phyloP scores from a whole-genome alignment of 805 yeast species.

The Sungouiozyma ichnusensis region DNA sequence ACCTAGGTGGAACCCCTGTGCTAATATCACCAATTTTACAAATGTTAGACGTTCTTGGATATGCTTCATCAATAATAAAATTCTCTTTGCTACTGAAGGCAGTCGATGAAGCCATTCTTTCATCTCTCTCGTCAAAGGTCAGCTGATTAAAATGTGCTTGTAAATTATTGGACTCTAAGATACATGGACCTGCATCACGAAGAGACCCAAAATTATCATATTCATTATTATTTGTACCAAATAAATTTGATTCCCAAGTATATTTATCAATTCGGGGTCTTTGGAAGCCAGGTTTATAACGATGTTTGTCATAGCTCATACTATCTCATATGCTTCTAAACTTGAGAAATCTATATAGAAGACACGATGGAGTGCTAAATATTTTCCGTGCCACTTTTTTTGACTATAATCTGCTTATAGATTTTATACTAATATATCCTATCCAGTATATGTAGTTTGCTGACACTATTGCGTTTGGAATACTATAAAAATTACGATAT shows the following conservation, averaged over 20 bases:
- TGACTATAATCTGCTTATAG: too few species aligned
- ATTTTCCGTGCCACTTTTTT: too few species aligned
- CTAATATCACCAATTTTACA: background rate
- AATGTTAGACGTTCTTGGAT: background rate
- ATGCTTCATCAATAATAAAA: background rate
- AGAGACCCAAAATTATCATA: background rate
- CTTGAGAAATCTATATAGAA: too few species aligned
- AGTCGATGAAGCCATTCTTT: too few species aligned
- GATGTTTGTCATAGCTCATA: background rate
- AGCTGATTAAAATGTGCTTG: background rate
- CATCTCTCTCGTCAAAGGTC: background rate
- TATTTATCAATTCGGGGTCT: background rate
- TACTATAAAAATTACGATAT: too few species aligned
- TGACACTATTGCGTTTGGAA: too few species aligned
- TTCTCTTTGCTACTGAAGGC: background rate
- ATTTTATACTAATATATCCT: too few species aligned
- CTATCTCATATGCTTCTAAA: background rate
- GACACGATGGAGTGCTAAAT: too few species aligned
- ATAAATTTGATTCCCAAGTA: background rate
- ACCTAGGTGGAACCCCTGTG: background rate
- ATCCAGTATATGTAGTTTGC: too few species aligned
- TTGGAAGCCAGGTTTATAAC: background rate
- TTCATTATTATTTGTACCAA: background rate
- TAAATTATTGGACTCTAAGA: background rate
- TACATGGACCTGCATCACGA: background rate